Evolutionary conservation across 192 early-diverging fungal genomes (phyloP), one percentile per base, ranked within the genome.

Genomic region (Lunasporangiospora selenospora): DNA sequence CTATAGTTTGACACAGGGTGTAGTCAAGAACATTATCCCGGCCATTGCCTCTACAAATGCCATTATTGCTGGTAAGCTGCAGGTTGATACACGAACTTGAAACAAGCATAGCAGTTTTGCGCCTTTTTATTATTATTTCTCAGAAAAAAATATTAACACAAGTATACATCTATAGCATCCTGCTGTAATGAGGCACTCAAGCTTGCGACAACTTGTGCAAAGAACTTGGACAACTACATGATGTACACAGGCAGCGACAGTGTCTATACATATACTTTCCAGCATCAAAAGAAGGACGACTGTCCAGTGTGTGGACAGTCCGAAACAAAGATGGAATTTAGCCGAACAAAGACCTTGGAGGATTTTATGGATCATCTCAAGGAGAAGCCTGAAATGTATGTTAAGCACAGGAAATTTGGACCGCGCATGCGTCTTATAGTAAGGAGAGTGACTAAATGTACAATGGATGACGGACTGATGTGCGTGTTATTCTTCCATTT

Each of bases 11-110:
- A 92, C 95, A 1, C 94, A 97, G 76, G 95, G 95, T 8, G 97
- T 99, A 18, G 94, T 99, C 49, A 99, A 99, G 80, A 96, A 97
- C 77, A 97, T 97, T 52, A 97, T 99, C 55, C 97, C 97, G 1
- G 95, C 96, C 10, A 95, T 99, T 76, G 96, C 90, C 19, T 90
- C 90, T 7, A 92, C 92, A 5, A 93, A 93, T 63, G 92, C 92
- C n/a, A 81, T 93, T 40, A 89, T 86, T 37, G 89, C 90, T 1
- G 83, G 83, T 83, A 75, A 43, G 52, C 11, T 11, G 13, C 27
- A 32, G 37, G 4, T 21, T 12, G n/a, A n/a, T n/a, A n/a, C n/a
- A n/a, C n/a, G n/a, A n/a, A n/a, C n/a, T n/a, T n/a, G n/a, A n/a
- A n/a, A n/a, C n/a, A 5, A 6, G 4, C 2, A 9, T 21, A 15